Conservation (phyloP, 441 rosid species). For the Iberis amara region DNA sequence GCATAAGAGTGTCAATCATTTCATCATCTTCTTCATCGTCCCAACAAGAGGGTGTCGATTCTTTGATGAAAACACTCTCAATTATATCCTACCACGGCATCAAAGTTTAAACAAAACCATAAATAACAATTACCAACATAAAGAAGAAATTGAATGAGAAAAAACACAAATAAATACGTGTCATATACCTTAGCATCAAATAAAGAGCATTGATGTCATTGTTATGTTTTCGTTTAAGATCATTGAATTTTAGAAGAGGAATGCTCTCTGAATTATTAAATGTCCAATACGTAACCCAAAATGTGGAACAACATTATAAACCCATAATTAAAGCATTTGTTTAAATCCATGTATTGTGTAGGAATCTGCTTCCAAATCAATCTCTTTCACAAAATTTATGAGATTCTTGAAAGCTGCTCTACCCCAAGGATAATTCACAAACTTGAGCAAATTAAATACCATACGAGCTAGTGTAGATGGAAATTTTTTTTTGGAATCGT, state of each 20-base stretch:
- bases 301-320: background rate
- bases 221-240: background rate
- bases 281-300: background rate
- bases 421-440: slow-evolving; percentile 2
- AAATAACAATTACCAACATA: background rate
- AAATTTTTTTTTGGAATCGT: background rate
- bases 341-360: background rate
- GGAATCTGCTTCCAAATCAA: background rate
- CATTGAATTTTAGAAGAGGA: slow-evolving; percentile 4
- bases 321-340: background rate
- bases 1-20: background rate
- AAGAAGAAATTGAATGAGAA: too few relatives aligned
- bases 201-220: background rate
- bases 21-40: background rate
- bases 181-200: too few relatives aligned
- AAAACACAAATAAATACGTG: background rate
- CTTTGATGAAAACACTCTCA: background rate
- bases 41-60: background rate
- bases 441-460: slow-evolving; percentile 3
- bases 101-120: too few relatives aligned
- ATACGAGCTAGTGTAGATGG: background rate
- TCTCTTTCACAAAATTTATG: background rate
- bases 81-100: background rate
- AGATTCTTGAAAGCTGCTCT: background rate
- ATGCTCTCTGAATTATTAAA: background rate